Evolutionary conservation across 768 basidiomycete species (phyloP), one percentile per base, ranked within the genome.

Genomic region (Asterophora parasitica): DNA sequence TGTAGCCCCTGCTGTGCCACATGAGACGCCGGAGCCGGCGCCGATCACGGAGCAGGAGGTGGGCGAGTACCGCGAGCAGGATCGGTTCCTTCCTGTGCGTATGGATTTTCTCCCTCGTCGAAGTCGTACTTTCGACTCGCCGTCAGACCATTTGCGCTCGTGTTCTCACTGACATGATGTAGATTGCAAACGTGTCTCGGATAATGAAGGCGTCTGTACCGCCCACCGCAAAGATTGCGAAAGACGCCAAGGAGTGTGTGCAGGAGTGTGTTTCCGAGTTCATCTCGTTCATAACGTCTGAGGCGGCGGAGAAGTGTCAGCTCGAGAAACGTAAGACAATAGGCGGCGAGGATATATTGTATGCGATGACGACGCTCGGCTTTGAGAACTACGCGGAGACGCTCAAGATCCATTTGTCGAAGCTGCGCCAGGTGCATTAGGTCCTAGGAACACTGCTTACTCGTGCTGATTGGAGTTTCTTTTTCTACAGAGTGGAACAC

Each of bases 191-290:
- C 63, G 93, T 97, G n/a, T 83, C 92, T 12, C 81, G 95, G 16
- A 94, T 98, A 61, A 98, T 97, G 94, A 97, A 97, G 67, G 74
- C 83, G 35, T 79, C 91, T 9, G 84, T 97, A 2, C 94, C 95
- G 0, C 71, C 83, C 0, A 87, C 87, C 15, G 91, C 95, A 35
- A 98, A 98, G 71, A 95, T 97, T 59, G 89, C 91, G 7, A 97
- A 97, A 66, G 95, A 98, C 67, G 93, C 93, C 37, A 98, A 98
- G 64, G 95, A 98, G 69, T 93, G 91, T 67, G 92, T 97, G 35
- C 95, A 98, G 65, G 95, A 97, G 69, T 96, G 94, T 68, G 92
- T 96, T 47, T 92, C 89, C 35, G 95, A 98, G 71, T 98, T 96
- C 74, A 97, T 98, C 65, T 85, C 83, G 58, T 98, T 98, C 77